Evolutionary conservation across 148 eudicot genomes (phyloP).

Genomic region (Persicaria tinctoria): DNA sequence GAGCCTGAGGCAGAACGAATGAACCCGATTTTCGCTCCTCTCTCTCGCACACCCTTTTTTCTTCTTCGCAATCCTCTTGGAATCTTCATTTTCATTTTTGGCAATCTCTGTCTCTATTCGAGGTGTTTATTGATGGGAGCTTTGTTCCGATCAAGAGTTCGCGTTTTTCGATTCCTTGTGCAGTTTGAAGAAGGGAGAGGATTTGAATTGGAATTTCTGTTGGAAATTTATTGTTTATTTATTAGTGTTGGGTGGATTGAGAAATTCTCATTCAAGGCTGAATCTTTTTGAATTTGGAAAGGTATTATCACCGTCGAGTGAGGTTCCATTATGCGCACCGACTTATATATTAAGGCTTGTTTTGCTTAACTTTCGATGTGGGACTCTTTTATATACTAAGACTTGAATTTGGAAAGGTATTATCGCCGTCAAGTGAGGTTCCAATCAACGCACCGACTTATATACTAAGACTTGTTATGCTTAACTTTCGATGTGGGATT

Average conservation of each 20-base stretch:
- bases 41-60: background rate
- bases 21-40: slow-evolving; percentile 10
- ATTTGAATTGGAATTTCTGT: background rate
- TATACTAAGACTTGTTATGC: no score
- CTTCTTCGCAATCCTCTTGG: background rate
- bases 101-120: background rate
- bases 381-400: no score
- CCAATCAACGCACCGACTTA: no score
- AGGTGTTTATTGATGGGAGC: background rate
- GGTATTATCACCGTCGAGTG: no score
- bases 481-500: no score
- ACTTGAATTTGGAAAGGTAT: no score
- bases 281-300: no score
- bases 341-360: no score
- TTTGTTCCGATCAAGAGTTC: background rate
- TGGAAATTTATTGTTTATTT: background rate
- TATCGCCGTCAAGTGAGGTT: no score
- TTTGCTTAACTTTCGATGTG: no score
- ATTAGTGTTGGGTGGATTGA: slow-evolving; percentile 1
- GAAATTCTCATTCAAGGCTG: background rate
- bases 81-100: background rate
- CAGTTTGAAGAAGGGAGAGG: background rate
- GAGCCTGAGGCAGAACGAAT: slow-evolving; percentile 18
- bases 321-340: no score
- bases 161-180: background rate